Percentiles rank a stretch among this genome's conserved stretches.
Evolutionary conservation across 2,329 filamentous ascomycete species (phyloP).

Genomic region (Cladobotryum protrusum): DNA sequence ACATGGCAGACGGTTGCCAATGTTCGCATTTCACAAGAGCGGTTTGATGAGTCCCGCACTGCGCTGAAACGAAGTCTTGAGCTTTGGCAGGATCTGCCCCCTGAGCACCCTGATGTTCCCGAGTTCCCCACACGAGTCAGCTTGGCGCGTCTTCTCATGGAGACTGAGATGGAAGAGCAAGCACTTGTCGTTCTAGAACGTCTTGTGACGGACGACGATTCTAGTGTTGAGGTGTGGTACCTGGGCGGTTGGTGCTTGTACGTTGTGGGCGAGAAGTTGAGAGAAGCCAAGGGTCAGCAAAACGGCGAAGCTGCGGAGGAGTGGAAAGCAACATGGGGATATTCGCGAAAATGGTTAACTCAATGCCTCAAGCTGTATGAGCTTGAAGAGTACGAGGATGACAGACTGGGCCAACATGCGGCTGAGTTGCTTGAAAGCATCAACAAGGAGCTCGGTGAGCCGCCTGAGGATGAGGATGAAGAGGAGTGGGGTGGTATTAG

Average conservation of each 20-base stretch:
- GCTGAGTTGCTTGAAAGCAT: slow-evolving; percentile 62
- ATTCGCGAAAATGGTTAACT: slow-evolving; percentile 75
- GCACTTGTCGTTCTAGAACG: slow-evolving; percentile 81
- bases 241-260: slow-evolving; percentile 90
- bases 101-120: slow-evolving; percentile 66
- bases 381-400: slow-evolving; percentile 77
- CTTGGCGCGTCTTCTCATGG: slow-evolving; percentile 79
- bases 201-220: slow-evolving; percentile 81
- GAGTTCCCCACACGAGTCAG: slow-evolving; percentile 83
- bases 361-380: slow-evolving; percentile 76
- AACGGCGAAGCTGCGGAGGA: slow-evolving; percentile 34
- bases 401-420: slow-evolving; percentile 68
- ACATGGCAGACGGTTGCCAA: slow-evolving; percentile 95
- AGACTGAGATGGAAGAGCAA: slow-evolving; percentile 78
- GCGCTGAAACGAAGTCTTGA: slow-evolving; percentile 75
- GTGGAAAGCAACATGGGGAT: slow-evolving; percentile 59
- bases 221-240: slow-evolving; percentile 95
- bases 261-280: slow-evolving; percentile 65
- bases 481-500: slow-evolving; percentile 51
- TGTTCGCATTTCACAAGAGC: slow-evolving; percentile 81
- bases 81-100: slow-evolving; percentile 73
- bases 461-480: slow-evolving; percentile 47
- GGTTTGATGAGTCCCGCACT: slow-evolving; percentile 70
- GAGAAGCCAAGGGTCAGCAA: slow-evolving; percentile 30
- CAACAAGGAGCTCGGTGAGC: slow-evolving; percentile 57